Percentiles rank a stretch among this genome's conserved stretches.
These are phyloP conservation scores for Apiospora phragmitis DNA, from an alignment of 2,329 filamentous ascomycete genomes.

Conservation along the genomic window DNA sequence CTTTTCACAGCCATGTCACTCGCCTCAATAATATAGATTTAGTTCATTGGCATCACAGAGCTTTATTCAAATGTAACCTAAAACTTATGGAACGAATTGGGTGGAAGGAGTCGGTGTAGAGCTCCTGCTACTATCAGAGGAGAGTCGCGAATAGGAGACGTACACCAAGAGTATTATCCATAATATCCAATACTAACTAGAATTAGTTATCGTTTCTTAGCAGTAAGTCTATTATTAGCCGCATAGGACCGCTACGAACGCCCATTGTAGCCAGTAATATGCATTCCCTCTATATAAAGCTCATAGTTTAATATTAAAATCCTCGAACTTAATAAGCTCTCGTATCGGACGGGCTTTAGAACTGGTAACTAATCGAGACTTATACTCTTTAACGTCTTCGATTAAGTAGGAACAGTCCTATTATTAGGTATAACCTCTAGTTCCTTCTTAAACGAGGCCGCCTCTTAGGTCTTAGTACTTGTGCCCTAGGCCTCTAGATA, in stretches of 20 bases:
- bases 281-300: not conserved
- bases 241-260: too few species aligned
- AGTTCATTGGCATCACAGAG: too few species aligned
- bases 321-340: constrained; percentile 87
- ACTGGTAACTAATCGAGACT: constrained; percentile 71
- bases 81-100: too few species aligned
- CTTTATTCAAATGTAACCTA: too few species aligned
- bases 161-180: not conserved
- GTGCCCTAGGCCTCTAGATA: constrained; percentile 76
- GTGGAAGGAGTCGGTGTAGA: too few species aligned
- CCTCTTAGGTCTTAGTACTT: constrained; percentile 42
- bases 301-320: constrained; percentile 79
- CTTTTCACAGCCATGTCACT: too few species aligned
- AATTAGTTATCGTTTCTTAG: not conserved
- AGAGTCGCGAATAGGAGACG: not conserved
- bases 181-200: not conserved
- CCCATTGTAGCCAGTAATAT: too few species aligned
- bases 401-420: constrained; percentile 61
- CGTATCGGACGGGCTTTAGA: constrained; percentile 70
- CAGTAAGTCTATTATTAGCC: too few species aligned
- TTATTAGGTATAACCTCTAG: constrained; percentile 21
- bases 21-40: too few species aligned
- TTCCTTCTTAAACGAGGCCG: constrained; percentile 34
- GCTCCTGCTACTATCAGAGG: not conserved
- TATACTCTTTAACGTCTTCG: constrained; percentile 77